Evolutionary conservation across 148 eudicot species (phyloP), one percentile per base, ranked within the genome.

Genomic region (Nepenthes gracilis): DNA sequence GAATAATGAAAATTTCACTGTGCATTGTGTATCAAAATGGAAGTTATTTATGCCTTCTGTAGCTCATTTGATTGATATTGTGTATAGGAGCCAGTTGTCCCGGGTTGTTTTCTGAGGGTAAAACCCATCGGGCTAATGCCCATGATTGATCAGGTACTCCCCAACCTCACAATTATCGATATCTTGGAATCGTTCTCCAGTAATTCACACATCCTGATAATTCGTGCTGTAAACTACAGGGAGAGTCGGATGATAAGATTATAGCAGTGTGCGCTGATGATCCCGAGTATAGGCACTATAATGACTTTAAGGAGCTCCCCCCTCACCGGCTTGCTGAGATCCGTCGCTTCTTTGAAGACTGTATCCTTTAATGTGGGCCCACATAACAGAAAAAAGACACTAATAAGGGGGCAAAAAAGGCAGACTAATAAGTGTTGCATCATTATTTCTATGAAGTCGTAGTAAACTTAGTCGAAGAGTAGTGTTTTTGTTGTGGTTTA

Each of bases 61-160:
- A 14, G 32, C 45, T 9, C 36, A 37, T 8, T 45, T 10, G 37
- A 54, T 47, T 34, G 33, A 35, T 54, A 52, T 40, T 15, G 12
- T 58, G 61, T 58, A 57, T 68, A 86, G 94, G 94, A 86, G 67
- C 88, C 94, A 35, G 84, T 79, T 15, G 73, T 81, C 63, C 94
- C 94, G 4, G 94, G 88, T 47, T 83, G 88, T 77, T 86, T 83
- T 68, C 78, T 86, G 67, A 75, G 94, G 62, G 84, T 81, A 37
- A 81, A 69, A 70, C 81, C 88, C 47, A 79, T 86, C 50, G 94
- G 88, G 49, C 64, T 86, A 34, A 86, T 86, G 94, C 88, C 88
- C 53, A 86, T 86, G 94, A 86, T 86, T 61, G 94, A 86, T 73
- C 94, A 86, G 94, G 88, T 83, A 60, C 2, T 49, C 53, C 53